These are phyloP conservation scores for Penicillium palitans DNA, from an alignment of 2,329 filamentous ascomycete species.

Conservation along the genomic window DNA sequence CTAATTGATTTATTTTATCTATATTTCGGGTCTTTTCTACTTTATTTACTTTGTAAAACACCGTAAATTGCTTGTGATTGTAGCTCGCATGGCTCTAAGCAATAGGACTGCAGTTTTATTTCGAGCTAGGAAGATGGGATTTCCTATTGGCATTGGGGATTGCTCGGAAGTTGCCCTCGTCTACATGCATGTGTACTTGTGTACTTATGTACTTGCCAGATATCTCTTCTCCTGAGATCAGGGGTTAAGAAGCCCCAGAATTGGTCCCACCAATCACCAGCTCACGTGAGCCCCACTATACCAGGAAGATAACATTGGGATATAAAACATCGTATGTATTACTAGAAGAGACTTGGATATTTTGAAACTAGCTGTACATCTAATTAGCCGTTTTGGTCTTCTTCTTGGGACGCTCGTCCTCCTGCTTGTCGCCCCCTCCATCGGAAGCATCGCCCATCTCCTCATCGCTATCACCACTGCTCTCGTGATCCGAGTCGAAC, in stretches of 20 bases:
- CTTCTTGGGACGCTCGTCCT: conserved; percentile 63
- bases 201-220: conserved; percentile 9
- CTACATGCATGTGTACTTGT: neutral
- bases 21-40: neutral
- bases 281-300: conserved; percentile 25
- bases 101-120: conserved; percentile 2
- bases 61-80: neutral
- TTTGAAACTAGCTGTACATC: conserved; percentile 19
- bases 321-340: conserved; percentile 3
- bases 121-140: neutral
- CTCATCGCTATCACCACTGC: conserved; percentile 68
- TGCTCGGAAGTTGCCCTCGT: neutral
- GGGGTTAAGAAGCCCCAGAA: conserved; percentile 17
- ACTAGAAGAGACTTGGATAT: conserved; percentile 7
- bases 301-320: conserved; percentile 6
- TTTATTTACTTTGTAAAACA: neutral
- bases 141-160: neutral
- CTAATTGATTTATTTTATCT: neutral
- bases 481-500: conserved; percentile 88
- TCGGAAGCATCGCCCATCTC: conserved; percentile 55
- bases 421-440: conserved; percentile 38
- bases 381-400: conserved; percentile 56
- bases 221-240: conserved; percentile 20
- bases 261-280: conserved; percentile 2
- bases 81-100: neutral